Conservation (phyloP, 2,329 filamentous ascomycete genomes). For the Rhinocladiella similis region DNA sequence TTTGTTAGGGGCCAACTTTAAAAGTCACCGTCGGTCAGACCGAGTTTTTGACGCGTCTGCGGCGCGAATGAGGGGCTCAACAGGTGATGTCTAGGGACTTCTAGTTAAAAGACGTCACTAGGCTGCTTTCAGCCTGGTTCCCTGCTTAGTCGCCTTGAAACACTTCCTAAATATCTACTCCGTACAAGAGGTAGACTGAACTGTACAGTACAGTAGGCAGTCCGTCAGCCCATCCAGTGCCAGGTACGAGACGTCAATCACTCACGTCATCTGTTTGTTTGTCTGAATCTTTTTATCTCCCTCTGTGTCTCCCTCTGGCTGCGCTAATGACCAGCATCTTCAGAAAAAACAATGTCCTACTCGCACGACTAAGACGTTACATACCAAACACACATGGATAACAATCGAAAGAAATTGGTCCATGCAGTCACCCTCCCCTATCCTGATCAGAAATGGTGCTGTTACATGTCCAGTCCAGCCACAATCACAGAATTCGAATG, state of each 20-base stretch:
- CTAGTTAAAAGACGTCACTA: background rate
- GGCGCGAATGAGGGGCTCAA: conserved; percentile 4
- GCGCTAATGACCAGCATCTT: background rate
- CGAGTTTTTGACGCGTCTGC: background rate
- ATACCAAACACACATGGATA: conserved; percentile 5
- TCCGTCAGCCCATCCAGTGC: too few relatives aligned
- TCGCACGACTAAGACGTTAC: background rate
- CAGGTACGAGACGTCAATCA: too few relatives aligned
- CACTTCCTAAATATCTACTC: too few relatives aligned
- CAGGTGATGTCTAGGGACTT: background rate
- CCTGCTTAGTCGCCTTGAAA: too few relatives aligned
- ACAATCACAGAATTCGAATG: too few relatives aligned
- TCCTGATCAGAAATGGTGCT: conserved; percentile 24
- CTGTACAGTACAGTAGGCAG: too few relatives aligned
- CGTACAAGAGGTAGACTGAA: too few relatives aligned
- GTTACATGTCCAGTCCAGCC: too few relatives aligned
- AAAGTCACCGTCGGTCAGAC: background rate
- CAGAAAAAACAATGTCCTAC: background rate
- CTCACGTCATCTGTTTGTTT: too few relatives aligned
- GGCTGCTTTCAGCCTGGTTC: too few relatives aligned
- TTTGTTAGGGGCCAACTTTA: background rate
- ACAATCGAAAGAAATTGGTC: conserved; percentile 19
- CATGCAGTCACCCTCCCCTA: conserved; percentile 24
- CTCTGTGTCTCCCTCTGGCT: too few relatives aligned
- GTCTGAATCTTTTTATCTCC: too few relatives aligned